These are phyloP conservation scores for Antrodiella citrinella DNA, from an alignment of 768 basidiomycete species.

Conservation along the genomic window DNA sequence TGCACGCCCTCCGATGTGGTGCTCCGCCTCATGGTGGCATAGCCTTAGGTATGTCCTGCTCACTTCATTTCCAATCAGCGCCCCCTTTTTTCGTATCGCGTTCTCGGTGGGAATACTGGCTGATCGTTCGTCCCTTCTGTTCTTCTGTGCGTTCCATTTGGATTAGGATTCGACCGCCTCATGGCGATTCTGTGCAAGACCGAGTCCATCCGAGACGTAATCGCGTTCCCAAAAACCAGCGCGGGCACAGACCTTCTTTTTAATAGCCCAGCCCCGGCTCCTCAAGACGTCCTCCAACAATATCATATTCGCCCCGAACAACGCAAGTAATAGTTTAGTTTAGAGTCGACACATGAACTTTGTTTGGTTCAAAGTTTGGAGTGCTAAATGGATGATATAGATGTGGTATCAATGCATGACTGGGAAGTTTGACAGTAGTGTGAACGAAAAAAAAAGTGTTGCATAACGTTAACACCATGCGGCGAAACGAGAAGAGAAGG, in stretches of 20 bases:
- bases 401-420: too few relatives aligned
- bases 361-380: too few relatives aligned
- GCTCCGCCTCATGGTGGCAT: slow-evolving; percentile 96
- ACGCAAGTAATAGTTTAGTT: too few relatives aligned
- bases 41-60: slow-evolving; percentile 59
- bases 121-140: not conserved
- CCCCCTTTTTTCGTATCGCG: not conserved
- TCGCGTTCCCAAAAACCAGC: slow-evolving; percentile 91
- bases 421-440: too few relatives aligned
- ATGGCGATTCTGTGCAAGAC: slow-evolving; percentile 87
- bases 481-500: too few relatives aligned
- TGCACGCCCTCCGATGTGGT: slow-evolving; percentile 82
- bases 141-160: not conserved
- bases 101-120: not conserved
- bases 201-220: slow-evolving; percentile 87
- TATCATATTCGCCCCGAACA: slow-evolving; percentile 54
- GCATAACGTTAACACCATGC: too few relatives aligned
- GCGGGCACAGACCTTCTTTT: slow-evolving; percentile 82
- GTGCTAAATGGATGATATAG: too few relatives aligned
- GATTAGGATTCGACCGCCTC: slow-evolving; percentile 82
- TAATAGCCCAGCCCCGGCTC: slow-evolving; percentile 70
- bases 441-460: too few relatives aligned
- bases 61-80: not conserved
- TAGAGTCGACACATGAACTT: too few relatives aligned
- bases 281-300: slow-evolving; percentile 43